Base-by-base conservation (phyloP, 2,329 filamentous ascomycete genomes). In the Paradendryphiella salina region DNA sequence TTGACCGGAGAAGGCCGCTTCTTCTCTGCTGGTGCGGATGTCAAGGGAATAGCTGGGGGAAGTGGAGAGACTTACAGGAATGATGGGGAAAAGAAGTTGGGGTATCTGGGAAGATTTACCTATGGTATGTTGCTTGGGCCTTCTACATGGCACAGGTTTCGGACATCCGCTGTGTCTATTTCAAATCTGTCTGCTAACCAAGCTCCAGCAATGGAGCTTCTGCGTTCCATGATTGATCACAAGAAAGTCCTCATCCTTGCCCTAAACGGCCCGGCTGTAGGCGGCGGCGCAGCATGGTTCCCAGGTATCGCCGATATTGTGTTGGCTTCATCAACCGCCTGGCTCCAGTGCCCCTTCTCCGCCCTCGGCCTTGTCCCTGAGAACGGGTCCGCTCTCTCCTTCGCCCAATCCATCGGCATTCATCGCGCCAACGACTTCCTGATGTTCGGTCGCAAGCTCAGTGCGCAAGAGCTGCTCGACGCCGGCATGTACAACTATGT, bases 371-470 rank as follows among this genome's bases (percentile, higher is more conserved):
- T 81, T 0, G 78, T 80, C 0, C 78, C 79, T 1, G 79, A 81
- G 45, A 75, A 77, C 53, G 78, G 79, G 0, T 77, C 75, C 0
- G 75, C 78, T 0, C 64, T 76, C 17, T 75, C 70, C 10, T 76
- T 80, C 50, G 70, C 77, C 0, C 76, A 80, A 55, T 71, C 70
- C 35, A 78, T 80, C 41, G 78, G 79, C 20, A 74, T 79, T 4
- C 78, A 79, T 54, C 77, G 78, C 38, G 71, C 78, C 0, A 80
- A 80, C 56, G 78, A 80, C 56, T 78, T 80, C 52, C 67, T 81
- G 13, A 80, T 80, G 77, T 79, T 81, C 50, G 78, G 79, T 3
- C 69, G 75, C 14, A 78, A 79, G 40, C 45, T 79, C 2, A 67
- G 63, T 1, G 75, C 73, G 1, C 56, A 76, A 21, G 79, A 80